These are phyloP conservation scores for Mercurialis annua DNA, from an alignment of 345 rosid genomes.

Conservation along the genomic window DNA sequence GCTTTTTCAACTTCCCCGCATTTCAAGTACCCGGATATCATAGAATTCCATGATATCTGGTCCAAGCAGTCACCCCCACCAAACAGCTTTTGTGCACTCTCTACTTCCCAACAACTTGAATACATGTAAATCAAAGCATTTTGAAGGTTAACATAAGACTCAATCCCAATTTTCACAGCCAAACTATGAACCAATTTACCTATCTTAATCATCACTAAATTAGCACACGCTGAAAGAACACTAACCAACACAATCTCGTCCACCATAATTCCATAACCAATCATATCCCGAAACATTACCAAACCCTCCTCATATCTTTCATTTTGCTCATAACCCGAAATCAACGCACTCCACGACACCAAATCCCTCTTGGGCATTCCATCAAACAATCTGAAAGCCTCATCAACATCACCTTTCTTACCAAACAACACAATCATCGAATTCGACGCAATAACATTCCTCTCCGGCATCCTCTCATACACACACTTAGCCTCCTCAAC, in stretches of 20 bases:
- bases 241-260: constrained; percentile 51
- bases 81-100: constrained; percentile 42
- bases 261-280: constrained; percentile 27
- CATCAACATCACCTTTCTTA: constrained; percentile 36
- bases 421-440: constrained; percentile 60
- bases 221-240: constrained; percentile 46
- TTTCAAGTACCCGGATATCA: constrained; percentile 54
- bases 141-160: constrained; percentile 50
- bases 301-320: constrained; percentile 42
- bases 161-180: constrained; percentile 39
- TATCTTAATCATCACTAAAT: constrained; percentile 11
- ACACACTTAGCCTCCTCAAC: constrained; percentile 43
- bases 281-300: constrained; percentile 38
- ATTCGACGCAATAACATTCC: constrained; percentile 50
- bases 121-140: constrained; percentile 60
- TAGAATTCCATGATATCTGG: constrained; percentile 57
- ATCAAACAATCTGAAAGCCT: constrained; percentile 39
- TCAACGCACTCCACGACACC: constrained; percentile 59
- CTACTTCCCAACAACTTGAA: constrained; percentile 39
- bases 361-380: constrained; percentile 42
- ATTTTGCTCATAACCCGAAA: constrained; percentile 53
- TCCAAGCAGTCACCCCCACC: constrained; percentile 31
- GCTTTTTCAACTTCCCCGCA: constrained; percentile 45
- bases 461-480: constrained; percentile 42
- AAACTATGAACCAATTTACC: constrained; percentile 43